Base-by-base conservation (phyloP, 192 early-diverging fungal species). In the Gryganskiella cystojenkinii region DNA sequence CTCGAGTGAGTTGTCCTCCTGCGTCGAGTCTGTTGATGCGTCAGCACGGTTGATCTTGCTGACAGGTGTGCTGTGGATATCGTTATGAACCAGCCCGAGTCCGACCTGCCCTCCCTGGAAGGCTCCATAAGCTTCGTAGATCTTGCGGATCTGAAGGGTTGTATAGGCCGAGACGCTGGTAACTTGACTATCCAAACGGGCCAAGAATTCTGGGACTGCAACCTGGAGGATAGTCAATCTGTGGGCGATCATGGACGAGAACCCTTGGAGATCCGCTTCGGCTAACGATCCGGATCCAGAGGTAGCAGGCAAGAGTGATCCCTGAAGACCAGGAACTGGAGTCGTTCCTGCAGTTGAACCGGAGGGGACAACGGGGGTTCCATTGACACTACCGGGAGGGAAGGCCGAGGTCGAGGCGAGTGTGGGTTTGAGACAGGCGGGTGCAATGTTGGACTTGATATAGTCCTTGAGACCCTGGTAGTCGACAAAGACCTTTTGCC, bases 401-500 rank as follows among this genome's bases (percentile, higher is more conserved):
- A 46, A 61, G 78, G 80, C 25, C 63, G 70, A 25, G 67, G 86
- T 19, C 50, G 65, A 7, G 47, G 74, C 55, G 66, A 82, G 70
- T 63, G 71, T 80, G 70, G 90, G 65, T 72, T 86, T 80, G 82
- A 84, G 80, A 56, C 82, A 80, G 60, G 83, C 66, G 4, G 75
- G 84, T 30, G 89, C 86, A 58, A 93, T 89, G 13, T 72, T 59
- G 6, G 62, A 19, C 75, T 94, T 92, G 68, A 94, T 84, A 49
- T 86, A 89, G 40, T 40, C 17, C 70, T 94, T 95, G 40, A 94
- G 85, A 52, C 54, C 69, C 17, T 82, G 84, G 75, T 95, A 95
- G 71, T 91, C 88, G 67, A 95, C 81, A 82, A 90, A 93, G 61
- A 88, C 74, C 5, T 70, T 62, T 50, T 87, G 85, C 91, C 92